phyloP scores from a whole-genome alignment of 1,284 basidiomycete genomes.

The Coniferiporia sulphurascens region DNA sequence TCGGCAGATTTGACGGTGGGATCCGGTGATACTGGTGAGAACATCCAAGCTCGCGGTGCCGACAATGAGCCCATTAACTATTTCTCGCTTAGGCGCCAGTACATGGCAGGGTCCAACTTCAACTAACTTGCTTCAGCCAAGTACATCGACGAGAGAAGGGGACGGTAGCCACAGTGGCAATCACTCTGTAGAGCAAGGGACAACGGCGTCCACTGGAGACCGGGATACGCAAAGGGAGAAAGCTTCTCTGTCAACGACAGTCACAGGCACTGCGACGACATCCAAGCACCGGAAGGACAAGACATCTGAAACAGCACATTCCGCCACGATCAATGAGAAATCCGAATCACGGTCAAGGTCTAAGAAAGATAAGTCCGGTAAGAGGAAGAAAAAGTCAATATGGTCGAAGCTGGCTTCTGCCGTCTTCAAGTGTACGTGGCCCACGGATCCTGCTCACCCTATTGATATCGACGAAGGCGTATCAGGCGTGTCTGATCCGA shows the following conservation, averaged over 20 bases:
- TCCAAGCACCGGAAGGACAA: conserved; percentile 33
- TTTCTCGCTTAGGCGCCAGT: conserved; percentile 14
- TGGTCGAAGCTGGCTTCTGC: conserved; percentile 17
- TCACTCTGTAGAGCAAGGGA: conserved; percentile 15
- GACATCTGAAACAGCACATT: conserved; percentile 34
- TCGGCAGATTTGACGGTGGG: conserved; percentile 3
- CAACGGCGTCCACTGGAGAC: conserved; percentile 3
- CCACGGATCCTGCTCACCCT: conserved; percentile 34
- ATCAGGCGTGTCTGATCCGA: conserved; percentile 16
- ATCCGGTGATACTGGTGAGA: conserved; percentile 7
- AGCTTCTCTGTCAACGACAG: conserved; percentile 38
- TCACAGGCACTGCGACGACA: conserved; percentile 30
- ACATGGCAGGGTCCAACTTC: conserved; percentile 14
- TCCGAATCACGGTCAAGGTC: conserved; percentile 7
- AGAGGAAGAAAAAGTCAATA: conserved; percentile 14
- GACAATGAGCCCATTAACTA: not conserved
- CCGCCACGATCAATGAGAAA: conserved; percentile 29
- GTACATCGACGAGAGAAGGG: conserved; percentile 7
- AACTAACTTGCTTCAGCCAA: not conserved
- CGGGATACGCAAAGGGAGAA: conserved; percentile 34
- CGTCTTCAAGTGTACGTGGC: conserved; percentile 34
- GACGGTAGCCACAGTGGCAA: conserved; percentile 6
- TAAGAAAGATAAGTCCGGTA: conserved; percentile 6
- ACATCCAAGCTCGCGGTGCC: not conserved
- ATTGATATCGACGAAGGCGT: conserved; percentile 29